Percentiles rank a stretch among this genome's conserved stretches.
Conservation (phyloP, 768 basidiomycete species). For the Thelephora aurantiotincta region DNA sequence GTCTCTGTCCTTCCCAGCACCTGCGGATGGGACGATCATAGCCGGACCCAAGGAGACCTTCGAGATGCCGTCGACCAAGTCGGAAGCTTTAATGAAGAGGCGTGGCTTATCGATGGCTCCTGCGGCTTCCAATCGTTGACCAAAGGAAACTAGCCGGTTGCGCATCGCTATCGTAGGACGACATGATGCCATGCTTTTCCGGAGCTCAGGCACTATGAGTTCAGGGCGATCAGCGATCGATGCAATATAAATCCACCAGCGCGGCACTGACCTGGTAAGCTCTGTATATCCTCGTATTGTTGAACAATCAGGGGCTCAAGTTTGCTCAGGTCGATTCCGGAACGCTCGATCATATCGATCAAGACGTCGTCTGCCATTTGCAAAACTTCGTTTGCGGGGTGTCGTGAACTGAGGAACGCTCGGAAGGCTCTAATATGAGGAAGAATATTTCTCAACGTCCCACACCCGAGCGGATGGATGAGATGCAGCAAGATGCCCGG, state of each 20-base stretch:
- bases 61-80: constrained; percentile 52
- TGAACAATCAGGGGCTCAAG: constrained; percentile 34
- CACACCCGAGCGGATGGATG: constrained; percentile 45
- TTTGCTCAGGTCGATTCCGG: constrained; percentile 44
- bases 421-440: constrained; percentile 47
- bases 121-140: constrained; percentile 11
- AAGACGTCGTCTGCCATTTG: constrained; percentile 51
- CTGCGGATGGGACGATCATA: constrained; percentile 11
- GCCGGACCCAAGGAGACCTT: constrained; percentile 19
- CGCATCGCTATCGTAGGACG: constrained; percentile 34
- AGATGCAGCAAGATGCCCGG: constrained; percentile 41
- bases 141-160: too few relatives aligned
- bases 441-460: constrained; percentile 33
- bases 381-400: constrained; percentile 45
- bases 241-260: not conserved
- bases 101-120: constrained; percentile 46
- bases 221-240: constrained; percentile 1
- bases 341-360: constrained; percentile 46
- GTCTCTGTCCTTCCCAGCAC: constrained; percentile 29
- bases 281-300: constrained; percentile 17
- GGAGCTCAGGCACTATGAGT: constrained; percentile 33
- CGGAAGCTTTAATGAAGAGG: constrained; percentile 57
- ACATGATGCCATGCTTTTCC: constrained; percentile 43
- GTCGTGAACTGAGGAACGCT: constrained; percentile 33
- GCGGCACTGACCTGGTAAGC: constrained; percentile 11